These are phyloP conservation scores for Pleomassaria siparia DNA, from an alignment of 2,329 filamentous ascomycete species.

Conservation along the genomic window DNA sequence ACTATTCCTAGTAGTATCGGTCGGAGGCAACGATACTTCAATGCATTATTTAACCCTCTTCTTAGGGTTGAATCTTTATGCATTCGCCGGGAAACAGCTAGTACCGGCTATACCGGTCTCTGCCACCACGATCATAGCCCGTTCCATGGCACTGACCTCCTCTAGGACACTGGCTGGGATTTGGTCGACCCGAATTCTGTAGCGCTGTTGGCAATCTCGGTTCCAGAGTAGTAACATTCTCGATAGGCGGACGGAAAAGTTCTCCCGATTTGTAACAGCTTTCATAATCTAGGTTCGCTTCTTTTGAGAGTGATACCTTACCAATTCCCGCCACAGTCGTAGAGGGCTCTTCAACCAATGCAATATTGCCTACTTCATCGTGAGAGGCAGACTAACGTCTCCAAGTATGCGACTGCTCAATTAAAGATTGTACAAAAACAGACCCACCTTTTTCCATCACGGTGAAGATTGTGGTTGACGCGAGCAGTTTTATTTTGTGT, in stretches of 20 bases:
- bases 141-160: neutral
- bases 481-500: no score
- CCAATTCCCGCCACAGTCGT: slow-evolving; percentile 27
- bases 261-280: slow-evolving; percentile 23
- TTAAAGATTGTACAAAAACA: no score
- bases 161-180: neutral
- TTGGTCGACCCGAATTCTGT: slow-evolving; percentile 1
- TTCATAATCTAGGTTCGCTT: slow-evolving; percentile 26
- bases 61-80: no score
- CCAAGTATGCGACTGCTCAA: slow-evolving; percentile 27
- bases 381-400: slow-evolving; percentile 30
- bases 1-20: no score
- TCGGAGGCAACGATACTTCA: no score
- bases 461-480: no score
- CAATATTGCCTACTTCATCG: slow-evolving; percentile 36
- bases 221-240: slow-evolving; percentile 3
- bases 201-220: slow-evolving; percentile 7
- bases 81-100: no score
- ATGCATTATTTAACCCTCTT: no score
- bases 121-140: neutral
- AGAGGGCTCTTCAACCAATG: slow-evolving; percentile 30
- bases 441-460: no score
- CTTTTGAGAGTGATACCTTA: slow-evolving; percentile 26
- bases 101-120: neutral
- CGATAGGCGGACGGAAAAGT: neutral